These are phyloP conservation scores for Takashimella tepidaria DNA, from an alignment of 1,284 basidiomycete species.

Conservation along the genomic window DNA sequence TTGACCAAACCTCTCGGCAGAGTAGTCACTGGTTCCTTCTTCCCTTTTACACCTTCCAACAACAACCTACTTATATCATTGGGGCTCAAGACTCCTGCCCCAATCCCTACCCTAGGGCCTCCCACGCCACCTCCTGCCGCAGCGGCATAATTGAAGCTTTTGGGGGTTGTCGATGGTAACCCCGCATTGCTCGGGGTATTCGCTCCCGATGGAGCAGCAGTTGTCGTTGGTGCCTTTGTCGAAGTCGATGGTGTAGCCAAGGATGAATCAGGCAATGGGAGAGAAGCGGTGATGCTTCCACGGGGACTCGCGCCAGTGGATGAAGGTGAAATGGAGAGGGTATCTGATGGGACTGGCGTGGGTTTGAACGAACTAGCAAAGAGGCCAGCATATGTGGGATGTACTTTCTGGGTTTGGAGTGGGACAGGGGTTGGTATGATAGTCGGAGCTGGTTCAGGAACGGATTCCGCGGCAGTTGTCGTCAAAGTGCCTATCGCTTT, in stretches of 20 bases:
- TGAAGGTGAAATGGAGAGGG: slow-evolving; percentile 16
- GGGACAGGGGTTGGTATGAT: slow-evolving; percentile 40
- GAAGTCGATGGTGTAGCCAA: background rate
- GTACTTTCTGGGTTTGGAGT: slow-evolving; percentile 40
- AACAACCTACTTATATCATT: slow-evolving; percentile 58
- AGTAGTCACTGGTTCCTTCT: slow-evolving; percentile 33
- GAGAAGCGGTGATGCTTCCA: slow-evolving; percentile 9
- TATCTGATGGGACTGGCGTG: slow-evolving; percentile 15
- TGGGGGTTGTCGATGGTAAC: slow-evolving; percentile 52
- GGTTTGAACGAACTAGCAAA: slow-evolving; percentile 48
- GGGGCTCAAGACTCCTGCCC: slow-evolving; percentile 32
- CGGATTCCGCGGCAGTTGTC: background rate
- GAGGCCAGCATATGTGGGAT: slow-evolving; percentile 71
- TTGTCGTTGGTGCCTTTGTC: too few relatives aligned
- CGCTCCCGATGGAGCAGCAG: slow-evolving; percentile 42
- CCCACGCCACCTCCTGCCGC: slow-evolving; percentile 45
- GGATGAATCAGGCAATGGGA: slow-evolving; percentile 13
- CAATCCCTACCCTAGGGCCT: slow-evolving; percentile 8
- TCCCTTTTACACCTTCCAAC: slow-evolving; percentile 9
- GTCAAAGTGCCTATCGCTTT: too few relatives aligned
- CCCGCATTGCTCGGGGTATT: slow-evolving; percentile 50
- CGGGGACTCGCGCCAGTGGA: slow-evolving; percentile 23
- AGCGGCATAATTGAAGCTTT: slow-evolving; percentile 41
- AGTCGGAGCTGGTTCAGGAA: slow-evolving; percentile 32
- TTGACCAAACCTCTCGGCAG: slow-evolving; percentile 83